Base-by-base conservation (phyloP, 202 grass and related monocot species). In the Saccharum hybrid region DNA sequence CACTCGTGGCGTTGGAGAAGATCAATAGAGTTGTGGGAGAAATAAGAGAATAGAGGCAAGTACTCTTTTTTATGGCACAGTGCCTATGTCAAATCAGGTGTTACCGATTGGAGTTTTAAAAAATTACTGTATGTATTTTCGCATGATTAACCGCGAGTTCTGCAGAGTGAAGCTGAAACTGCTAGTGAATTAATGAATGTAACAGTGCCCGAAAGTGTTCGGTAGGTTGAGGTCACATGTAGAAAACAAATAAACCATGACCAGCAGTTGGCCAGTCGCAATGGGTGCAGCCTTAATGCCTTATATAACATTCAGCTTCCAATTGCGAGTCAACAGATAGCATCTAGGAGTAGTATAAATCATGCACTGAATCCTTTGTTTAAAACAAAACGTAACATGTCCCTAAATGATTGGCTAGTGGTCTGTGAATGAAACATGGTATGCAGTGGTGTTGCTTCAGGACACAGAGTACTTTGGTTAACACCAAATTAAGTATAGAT, bases 1-100 rank as follows among this genome's bases (percentile, higher is more conserved):
- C 76, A 77, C 38, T 78, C 56, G 41, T 83, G 45, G 48, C 74
- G 81, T 77, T 26, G 36, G 43, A 76, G 56, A 28, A 57, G 66
- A 71, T 57, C 16, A 81, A 42, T 37, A 74, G 63, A 56, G 68
- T 56, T 23, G 68, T 16, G 59, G 45, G 66, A 79, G 30, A 65
- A 94, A 94, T 91, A 89, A 94, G 81, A 89, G 89, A 83, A 78
- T 41, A 77, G 83, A 91, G 89, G 37, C 77, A 94, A 80, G 28
- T 51, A 71, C 63, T 82, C 61, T 89, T 82, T 82, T 88, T 42
- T 51, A 89, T 63, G 64, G 83, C 91, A 84, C 86, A 74, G 36
- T 71, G 9, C 30, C 65, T 57, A 84, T 81, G 83, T 80, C 75
- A 68, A 84, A 60, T 66, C 34, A 86, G 48, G 75, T 68, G 21